Percentiles rank a stretch among this genome's conserved stretches.
These are phyloP conservation scores for Raffaelea arxii DNA, from an alignment of 2,329 filamentous ascomycete species.

Conservation along the genomic window DNA sequence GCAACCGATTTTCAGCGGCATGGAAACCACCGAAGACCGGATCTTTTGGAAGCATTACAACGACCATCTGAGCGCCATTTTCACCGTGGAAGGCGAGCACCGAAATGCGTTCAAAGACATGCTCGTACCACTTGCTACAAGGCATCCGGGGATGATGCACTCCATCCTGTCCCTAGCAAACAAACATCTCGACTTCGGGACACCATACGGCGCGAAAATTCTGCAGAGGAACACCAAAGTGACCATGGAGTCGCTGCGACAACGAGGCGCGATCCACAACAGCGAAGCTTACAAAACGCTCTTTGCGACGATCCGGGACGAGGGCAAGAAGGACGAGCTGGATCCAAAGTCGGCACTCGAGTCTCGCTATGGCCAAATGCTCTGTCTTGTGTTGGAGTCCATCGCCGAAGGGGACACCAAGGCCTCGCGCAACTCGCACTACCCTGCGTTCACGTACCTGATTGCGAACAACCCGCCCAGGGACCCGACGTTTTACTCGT, in stretches of 20 bases:
- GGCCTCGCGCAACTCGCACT: constrained; percentile 65
- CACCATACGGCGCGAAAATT: constrained; percentile 44
- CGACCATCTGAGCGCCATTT: constrained; percentile 64
- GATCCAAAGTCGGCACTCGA: constrained; percentile 38
- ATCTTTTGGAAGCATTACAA: constrained; percentile 79
- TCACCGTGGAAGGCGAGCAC: constrained; percentile 72
- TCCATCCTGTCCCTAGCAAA: constrained; percentile 77
- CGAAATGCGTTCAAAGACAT: constrained; percentile 82
- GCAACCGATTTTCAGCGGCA: constrained; percentile 64
- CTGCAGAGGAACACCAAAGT: constrained; percentile 39
- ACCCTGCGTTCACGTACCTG: constrained; percentile 64
- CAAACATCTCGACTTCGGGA: constrained; percentile 58
- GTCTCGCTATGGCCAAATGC: constrained; percentile 52
- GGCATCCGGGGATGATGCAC: constrained; percentile 79
- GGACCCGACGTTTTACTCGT: constrained; percentile 54
- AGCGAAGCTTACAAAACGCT: constrained; percentile 43
- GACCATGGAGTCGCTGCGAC: constrained; percentile 33
- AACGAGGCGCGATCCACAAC: constrained; percentile 46
- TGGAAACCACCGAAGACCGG: constrained; percentile 71
- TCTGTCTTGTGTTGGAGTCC: constrained; percentile 50
- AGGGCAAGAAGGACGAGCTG: constrained; percentile 21
- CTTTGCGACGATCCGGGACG: constrained; percentile 35
- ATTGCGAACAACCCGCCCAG: constrained; percentile 52
- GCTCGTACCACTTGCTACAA: constrained; percentile 69
- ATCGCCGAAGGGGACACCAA: constrained; percentile 47